Evolutionary conservation across 2,329 filamentous ascomycete genomes (phyloP), one percentile per base, ranked within the genome.

Genomic region (Nectriaceae sp.): DNA sequence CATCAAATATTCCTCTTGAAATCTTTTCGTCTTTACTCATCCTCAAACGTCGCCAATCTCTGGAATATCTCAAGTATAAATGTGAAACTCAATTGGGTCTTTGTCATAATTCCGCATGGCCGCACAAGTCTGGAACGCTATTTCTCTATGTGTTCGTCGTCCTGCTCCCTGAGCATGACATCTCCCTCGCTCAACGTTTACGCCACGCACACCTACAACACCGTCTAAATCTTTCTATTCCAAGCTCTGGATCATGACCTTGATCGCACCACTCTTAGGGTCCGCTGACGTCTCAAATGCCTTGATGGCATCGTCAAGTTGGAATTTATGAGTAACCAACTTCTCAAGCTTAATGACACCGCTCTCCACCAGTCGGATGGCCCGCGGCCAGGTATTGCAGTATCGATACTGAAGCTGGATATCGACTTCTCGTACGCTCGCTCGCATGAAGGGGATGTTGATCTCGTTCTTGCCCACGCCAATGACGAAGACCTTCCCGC

Each of bases 401-500:
- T 97, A 97, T 53, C 94, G 84, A 76, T 97, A 97, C 76, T 97
- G 93, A 71, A 97, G 94, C 74, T 96, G 90, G 52, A 97, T 77
- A 72, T 97, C 93, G 60, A 97, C 88, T 75, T 97, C 94, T 55
- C 89, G 83, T 5, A 92, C 93, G 62, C 88, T 93, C 49, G 93
- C 81, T 43, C 90, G 77, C 93, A 97, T 97, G 71, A 97, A 97
- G 21, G 93, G 93, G 55, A 97, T 88, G 71, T 83, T 90, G 77
- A 97, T 94, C 77, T 97, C 90, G 69, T 94, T 92, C 79, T 89
- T 93, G 58, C 93, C 94, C 3, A 97, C 92, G 35, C 93, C 93
- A 57, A 97, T 95, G 55, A 97, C 88, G 66, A 97, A 97, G 45
- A 97, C 93, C 73, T 95, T 96, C 62, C 94, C 93, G 57, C 93